Base-by-base conservation (phyloP, 2,329 filamentous ascomycete species). In the Aspergillus ochraceoroseus region DNA sequence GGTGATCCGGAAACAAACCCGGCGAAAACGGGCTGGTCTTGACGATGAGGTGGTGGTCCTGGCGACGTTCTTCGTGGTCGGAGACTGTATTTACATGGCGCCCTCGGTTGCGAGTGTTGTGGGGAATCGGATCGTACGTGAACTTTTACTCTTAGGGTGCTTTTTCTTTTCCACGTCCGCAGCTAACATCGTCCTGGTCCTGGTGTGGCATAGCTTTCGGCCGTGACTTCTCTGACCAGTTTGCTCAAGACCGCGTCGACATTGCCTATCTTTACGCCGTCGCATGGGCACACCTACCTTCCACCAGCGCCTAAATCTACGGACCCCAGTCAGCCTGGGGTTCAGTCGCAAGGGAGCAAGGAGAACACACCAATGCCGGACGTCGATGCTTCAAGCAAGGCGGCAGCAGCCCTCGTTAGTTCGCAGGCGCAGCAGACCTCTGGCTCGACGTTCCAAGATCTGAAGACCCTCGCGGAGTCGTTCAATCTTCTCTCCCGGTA, bases 11-110 rank as follows among this genome's bases (percentile, higher is more conserved):
- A 80, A 79, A 51, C 77, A 81, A 56, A 66, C 64, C 38, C 63
- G 75, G 32, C 63, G 65, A 43, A 73, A 74, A 52, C 60, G 60
- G 19, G 54, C 51, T 11, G 63, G 64, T 2, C 46, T 59, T 44
- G 63, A 69, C 25, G 71, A 74, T 56, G 71, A 77, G 41, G 65
- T 77, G 18, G 70, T 68, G 18, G 66, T 76, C 4, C 61, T 80
- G 32, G 74, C 70, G 8, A 77, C 75, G 2, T 82, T 77, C 58
- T 82, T 77, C 54, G 68, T 79, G 7, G 70, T 80, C n/a, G 76
- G 75, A 1, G 74, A 77, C 38, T 71, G 70, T 34, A 71, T 82
- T 28, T 77, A 76, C 52, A 78, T 80, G 70, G 78, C 79, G 8
- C 78, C 79, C 2, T 76, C 74, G 7, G 66, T 82, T 35, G 70